phyloP scores from a whole-genome alignment of 768 basidiomycete species.

The Candolleomyces eurysporus region DNA sequence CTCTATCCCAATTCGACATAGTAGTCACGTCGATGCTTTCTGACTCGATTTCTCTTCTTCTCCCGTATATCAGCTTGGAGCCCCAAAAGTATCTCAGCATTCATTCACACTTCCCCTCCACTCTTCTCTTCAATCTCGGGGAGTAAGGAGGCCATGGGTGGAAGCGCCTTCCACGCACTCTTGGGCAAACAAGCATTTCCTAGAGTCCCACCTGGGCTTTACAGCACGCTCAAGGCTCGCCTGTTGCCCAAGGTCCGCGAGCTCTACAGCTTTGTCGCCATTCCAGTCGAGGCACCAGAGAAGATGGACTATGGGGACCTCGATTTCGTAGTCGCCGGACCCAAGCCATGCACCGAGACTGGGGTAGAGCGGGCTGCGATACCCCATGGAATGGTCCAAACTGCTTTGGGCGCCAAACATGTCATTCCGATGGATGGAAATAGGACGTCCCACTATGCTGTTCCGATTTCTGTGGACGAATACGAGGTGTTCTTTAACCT shows the following conservation, averaged over 20 bases:
- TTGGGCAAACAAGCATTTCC: conserved; percentile 51
- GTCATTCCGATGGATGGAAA: conserved; percentile 48
- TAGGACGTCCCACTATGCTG: conserved; percentile 63
- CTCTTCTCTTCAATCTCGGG: background rate
- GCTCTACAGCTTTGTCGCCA: conserved; percentile 50
- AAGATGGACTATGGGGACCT: conserved; percentile 69
- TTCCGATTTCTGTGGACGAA: conserved; percentile 41
- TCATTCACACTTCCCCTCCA: background rate
- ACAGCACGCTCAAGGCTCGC: conserved; percentile 47
- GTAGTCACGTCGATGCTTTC: too few relatives aligned
- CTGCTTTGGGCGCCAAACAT: conserved; percentile 45
- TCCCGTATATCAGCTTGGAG: too few relatives aligned
- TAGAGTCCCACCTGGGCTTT: conserved; percentile 56
- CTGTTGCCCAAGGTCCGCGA: conserved; percentile 38
- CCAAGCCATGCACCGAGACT: conserved; percentile 24
- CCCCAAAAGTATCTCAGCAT: too few relatives aligned
- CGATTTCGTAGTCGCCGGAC: conserved; percentile 60
- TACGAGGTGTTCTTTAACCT: conserved; percentile 31
- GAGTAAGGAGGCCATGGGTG: conserved; percentile 50
- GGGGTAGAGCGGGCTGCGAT: conserved; percentile 15
- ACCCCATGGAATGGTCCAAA: conserved; percentile 35
- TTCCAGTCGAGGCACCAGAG: conserved; percentile 63
- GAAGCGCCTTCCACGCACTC: conserved; percentile 57
- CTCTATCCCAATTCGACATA: too few relatives aligned
- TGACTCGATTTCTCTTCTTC: too few relatives aligned